Evolutionary conservation across 1,284 basidiomycete species (phyloP), one percentile per base, ranked within the genome.

Genomic region (Ceratobasidium sp.): DNA sequence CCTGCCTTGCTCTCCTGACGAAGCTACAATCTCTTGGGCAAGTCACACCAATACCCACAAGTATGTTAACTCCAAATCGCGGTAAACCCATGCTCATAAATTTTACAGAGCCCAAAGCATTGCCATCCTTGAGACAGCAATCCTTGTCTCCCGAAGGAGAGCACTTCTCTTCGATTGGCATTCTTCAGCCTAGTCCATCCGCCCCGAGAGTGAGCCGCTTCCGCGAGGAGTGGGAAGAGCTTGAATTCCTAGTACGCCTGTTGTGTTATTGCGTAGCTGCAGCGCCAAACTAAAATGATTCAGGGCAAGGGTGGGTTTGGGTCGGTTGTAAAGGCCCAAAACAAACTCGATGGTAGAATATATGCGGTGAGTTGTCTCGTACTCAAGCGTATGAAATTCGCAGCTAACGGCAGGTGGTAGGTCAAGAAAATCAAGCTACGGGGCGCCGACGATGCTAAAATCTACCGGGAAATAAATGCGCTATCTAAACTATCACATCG

Each of bases 261-360:
- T 33, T 42, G 38, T 1, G 2, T 14, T 12, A 46, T 9, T 2
- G 33, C 25, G 14, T n/a, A 28, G 23, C 16, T 48, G 28, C 11
- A 16, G 11, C 51, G 46, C 60, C 5, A 36, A 38, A 0, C 46
- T 16, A 62, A 33, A 28, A 11, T 28, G 11, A 44, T 48, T 6
- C 28, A 93, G 91, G 95, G 96, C 0, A 92, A 91, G 78, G 95
- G 95, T 0, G 95, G 92, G 0, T 98, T 96, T 79, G 95, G 95
- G 0, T 92, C 92, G 25, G 96, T 98, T 0, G 94, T 97, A 54
- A 98, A 98, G 80, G 95, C 95, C 0, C 84, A 90, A 67, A 96
- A 98, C 78, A 92, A 89, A 81, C 80, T 85, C 1, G 85, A 86
- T 73, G 82, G 80, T 21, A 69, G 76, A 40, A 77, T 78, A 59